These are phyloP conservation scores for Jaltomata sinuosa DNA, from an alignment of 257 asterid genomes.

Conservation along the genomic window DNA sequence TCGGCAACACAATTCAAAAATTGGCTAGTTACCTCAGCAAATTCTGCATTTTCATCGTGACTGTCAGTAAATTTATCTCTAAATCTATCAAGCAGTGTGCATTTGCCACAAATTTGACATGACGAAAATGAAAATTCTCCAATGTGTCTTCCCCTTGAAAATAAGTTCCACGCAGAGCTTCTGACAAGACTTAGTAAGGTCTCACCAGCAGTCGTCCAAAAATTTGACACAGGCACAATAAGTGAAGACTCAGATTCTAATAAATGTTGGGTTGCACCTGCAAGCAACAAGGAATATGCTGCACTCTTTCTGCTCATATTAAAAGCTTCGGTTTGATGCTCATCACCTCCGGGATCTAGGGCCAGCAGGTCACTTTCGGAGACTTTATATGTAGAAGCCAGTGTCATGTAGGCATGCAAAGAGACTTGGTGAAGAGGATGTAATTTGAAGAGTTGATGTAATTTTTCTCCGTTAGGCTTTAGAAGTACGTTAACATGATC, in stretches of 20 bases:
- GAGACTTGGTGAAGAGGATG: slow-evolving; percentile 38
- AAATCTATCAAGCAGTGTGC: not conserved
- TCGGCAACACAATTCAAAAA: slow-evolving; percentile 24
- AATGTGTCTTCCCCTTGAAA: not conserved
- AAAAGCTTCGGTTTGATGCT: slow-evolving; percentile 26
- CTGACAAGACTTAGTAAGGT: slow-evolving; percentile 31
- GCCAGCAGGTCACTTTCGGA: slow-evolving; percentile 29
- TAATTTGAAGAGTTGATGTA: slow-evolving; percentile 15
- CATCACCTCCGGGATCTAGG: not conserved
- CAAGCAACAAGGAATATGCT: slow-evolving; percentile 61
- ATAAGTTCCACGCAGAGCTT: slow-evolving; percentile 18
- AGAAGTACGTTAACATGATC: slow-evolving; percentile 1
- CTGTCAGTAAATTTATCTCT: not conserved
- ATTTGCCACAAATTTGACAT: slow-evolving; percentile 13
- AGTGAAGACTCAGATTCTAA: slow-evolving; percentile 42
- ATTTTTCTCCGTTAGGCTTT: slow-evolving; percentile 3
- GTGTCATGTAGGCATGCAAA: slow-evolving; percentile 44
- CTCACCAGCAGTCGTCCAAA: slow-evolving; percentile 58
- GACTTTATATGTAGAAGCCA: slow-evolving; percentile 52
- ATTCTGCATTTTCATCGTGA: slow-evolving; percentile 5
- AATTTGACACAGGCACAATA: slow-evolving; percentile 28
- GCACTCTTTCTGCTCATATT: slow-evolving; percentile 33
- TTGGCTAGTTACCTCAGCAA: slow-evolving; percentile 19
- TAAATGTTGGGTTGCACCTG: slow-evolving; percentile 45
- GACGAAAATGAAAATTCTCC: slow-evolving; percentile 3